Evolutionary conservation across 73 alveolate species (phyloP).

Genomic region (Stentor roeselii): DNA sequence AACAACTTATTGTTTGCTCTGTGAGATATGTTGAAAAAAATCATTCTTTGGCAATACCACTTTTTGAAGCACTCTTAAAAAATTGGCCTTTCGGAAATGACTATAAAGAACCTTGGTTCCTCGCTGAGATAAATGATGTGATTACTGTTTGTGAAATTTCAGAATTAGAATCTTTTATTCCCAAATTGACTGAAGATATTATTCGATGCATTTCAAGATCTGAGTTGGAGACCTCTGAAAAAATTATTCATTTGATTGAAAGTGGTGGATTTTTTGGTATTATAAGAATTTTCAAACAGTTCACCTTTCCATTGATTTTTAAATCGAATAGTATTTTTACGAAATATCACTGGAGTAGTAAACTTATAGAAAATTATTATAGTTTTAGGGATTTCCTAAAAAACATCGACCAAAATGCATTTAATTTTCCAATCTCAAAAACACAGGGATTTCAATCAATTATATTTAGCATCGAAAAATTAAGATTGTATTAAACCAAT

Average conservation of each 20-base stretch:
- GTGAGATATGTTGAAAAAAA: conserved; percentile 77
- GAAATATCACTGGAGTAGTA: no score
- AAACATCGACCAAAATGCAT: no score
- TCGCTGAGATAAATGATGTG: conserved; percentile 83
- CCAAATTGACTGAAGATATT: conserved; percentile 59
- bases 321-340: no score
- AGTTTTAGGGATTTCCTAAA: no score
- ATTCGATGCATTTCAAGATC: conserved; percentile 64
- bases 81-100: conserved; percentile 96
- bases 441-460: no score
- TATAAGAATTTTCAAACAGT: conserved; percentile 38
- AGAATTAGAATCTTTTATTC: conserved; percentile 71
- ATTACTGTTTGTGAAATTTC: conserved; percentile 84
- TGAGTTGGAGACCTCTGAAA: conserved; percentile 63
- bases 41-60: conserved; percentile 65
- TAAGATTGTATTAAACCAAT: no score
- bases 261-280: conserved; percentile 39
- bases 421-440: no score
- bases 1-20: conserved; percentile 87
- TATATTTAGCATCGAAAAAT: no score
- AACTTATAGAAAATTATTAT: no score
- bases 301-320: conserved; percentile 45
- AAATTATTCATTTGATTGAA: conserved; percentile 52
- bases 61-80: conserved; percentile 79
- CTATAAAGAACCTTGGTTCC: conserved; percentile 85